Evolutionary conservation across 495 filamentous ascomycete species (phyloP), one percentile per base, ranked within the genome.

Genomic region (Podospora pseudopauciseta): DNA sequence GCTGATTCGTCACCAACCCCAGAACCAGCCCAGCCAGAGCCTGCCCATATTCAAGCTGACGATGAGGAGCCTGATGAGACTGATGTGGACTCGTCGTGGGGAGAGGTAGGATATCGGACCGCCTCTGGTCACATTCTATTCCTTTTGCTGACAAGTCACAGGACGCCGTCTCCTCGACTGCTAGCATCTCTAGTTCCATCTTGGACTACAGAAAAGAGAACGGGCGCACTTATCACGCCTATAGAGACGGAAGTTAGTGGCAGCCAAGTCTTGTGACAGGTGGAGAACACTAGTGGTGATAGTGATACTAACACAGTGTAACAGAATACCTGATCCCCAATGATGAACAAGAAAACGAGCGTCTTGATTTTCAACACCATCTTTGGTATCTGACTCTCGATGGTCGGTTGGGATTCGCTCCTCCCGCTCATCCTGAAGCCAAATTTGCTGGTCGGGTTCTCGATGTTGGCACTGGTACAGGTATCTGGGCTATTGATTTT

Each of bases 181-280:
- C 67, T 4, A 79, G 77, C 3, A 65, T 82, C 57, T 66, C 69
- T 2, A 79, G 79, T 18, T 75, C 73, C 71, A 71, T 77, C 39
- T 70, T 71, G 62, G n/a, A 71, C 7, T 77, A 72, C 63, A 65
- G 74, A 2, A 32, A 60, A 13, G 80, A 85, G 70, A 86, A 85
- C 71, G 83, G 83, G 15, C 79, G 84, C 55, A 79, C 80, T 13
- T 85, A 85, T 66, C 82, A 85, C 63, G 78, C 79, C 57, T 85
- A 79, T 68, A 80, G 79, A 69, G 77, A 80, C 55, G 79, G 76
- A 30, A 77, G 65, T 63, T 16, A 66, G 54, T 65, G 5, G 13
- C 55, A 20, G n/a, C 54, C 26, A 60, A 32, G 9, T 58, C n/a
- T 16, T 58, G 18, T 58, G 6, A 58, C 30, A 34, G 64, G 16